Percentiles rank a stretch among this genome's conserved stretches.
Evolutionary conservation across 2,329 filamentous ascomycete genomes (phyloP).

Genomic region (Colletotrichum coccodes): DNA sequence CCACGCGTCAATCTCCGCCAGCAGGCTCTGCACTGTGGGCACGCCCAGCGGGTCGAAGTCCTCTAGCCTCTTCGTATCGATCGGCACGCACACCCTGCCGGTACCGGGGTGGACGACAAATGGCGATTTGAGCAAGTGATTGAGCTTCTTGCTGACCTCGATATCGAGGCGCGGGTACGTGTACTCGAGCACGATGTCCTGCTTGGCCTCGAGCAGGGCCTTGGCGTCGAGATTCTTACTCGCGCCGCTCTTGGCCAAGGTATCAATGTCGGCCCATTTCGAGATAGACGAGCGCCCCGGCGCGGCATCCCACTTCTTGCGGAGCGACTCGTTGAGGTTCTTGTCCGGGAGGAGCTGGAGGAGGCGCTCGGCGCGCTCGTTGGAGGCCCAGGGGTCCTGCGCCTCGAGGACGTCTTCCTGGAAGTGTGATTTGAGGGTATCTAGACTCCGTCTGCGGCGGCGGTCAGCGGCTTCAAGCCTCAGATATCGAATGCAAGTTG

Average conservation of each 20-base stretch:
- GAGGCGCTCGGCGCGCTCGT: slow-evolving; percentile 79
- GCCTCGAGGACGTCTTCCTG: slow-evolving; percentile 81
- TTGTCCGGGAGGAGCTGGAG: slow-evolving; percentile 87
- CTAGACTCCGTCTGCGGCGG: slow-evolving; percentile 76
- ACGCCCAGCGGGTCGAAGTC: slow-evolving; percentile 88
- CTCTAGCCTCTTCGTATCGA: slow-evolving; percentile 79
- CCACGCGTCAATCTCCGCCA: slow-evolving; percentile 90
- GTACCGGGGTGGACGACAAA: slow-evolving; percentile 98
- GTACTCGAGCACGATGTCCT: slow-evolving; percentile 96
- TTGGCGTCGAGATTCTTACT: slow-evolving; percentile 78
- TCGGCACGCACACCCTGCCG: slow-evolving; percentile 93
- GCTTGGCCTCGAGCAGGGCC: slow-evolving; percentile 86
- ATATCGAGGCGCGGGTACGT: slow-evolving; percentile 97
- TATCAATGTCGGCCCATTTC: slow-evolving; percentile 96
- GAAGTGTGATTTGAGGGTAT: slow-evolving; percentile 87
- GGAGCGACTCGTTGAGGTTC: slow-evolving; percentile 79
- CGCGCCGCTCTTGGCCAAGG: slow-evolving; percentile 80
- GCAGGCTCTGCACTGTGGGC: slow-evolving; percentile 86
- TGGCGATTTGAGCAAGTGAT: slow-evolving; percentile 96
- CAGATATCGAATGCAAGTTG: background rate
- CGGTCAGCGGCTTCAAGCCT: slow-evolving; percentile 30
- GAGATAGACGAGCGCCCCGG: slow-evolving; percentile 79
- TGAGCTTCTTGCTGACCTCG: slow-evolving; percentile 96
- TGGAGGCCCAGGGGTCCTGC: slow-evolving; percentile 85
- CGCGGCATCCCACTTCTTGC: slow-evolving; percentile 90